phyloP scores from a whole-genome alignment of 2,329 filamentous ascomycete genomes.

The Lachnellula willkommii region DNA sequence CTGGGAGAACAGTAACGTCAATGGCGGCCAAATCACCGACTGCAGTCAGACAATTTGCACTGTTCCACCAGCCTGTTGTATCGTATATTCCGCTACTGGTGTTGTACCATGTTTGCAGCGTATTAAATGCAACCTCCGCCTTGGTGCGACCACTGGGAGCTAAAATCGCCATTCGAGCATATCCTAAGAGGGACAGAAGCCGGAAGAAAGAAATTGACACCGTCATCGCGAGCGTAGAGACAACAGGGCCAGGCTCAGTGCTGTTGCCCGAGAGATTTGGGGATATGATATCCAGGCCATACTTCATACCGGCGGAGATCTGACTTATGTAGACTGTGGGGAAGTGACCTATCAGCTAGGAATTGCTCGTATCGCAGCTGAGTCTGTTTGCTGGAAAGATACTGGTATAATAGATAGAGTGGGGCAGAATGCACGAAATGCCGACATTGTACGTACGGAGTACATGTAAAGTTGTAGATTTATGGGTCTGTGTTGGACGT shows the following conservation, averaged over 20 bases:
- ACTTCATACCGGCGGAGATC: slow-evolving; percentile 1
- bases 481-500: neutral
- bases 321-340: neutral
- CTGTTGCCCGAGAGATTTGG: neutral
- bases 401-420: neutral
- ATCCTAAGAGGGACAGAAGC: neutral
- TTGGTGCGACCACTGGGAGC: slow-evolving; percentile 9
- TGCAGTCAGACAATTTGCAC: slow-evolving; percentile 59
- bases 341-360: neutral
- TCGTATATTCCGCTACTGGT: slow-evolving; percentile 56
- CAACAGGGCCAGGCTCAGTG: neutral
- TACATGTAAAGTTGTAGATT: neutral
- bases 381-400: neutral
- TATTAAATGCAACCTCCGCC: slow-evolving; percentile 32
- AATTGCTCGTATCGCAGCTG: neutral
- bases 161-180: neutral
- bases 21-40: slow-evolving; percentile 45
- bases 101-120: slow-evolving; percentile 60
- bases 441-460: neutral
- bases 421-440: neutral
- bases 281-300: neutral
- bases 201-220: neutral
- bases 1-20: slow-evolving; percentile 31
- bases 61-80: slow-evolving; percentile 68
- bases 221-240: neutral